Evolutionary conservation across 1,284 basidiomycete species (phyloP).

Genomic region (Fomitiporia mediterranea): DNA sequence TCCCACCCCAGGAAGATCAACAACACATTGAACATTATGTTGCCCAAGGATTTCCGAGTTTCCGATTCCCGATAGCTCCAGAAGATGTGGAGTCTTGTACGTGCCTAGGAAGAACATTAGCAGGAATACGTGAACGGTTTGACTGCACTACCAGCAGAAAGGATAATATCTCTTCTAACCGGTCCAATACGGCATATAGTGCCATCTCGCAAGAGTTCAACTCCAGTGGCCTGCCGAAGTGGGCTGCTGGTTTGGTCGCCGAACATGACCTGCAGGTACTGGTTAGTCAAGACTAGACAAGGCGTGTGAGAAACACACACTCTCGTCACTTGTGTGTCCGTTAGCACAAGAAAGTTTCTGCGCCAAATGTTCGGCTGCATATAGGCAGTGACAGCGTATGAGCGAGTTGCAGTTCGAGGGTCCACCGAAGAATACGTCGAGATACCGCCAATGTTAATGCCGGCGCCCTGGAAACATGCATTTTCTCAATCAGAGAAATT

Average conservation of each 20-base stretch:
- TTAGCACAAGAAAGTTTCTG: constrained; percentile 7
- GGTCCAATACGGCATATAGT: not conserved
- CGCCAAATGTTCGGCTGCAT: constrained; percentile 6
- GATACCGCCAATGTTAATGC: constrained; percentile 5
- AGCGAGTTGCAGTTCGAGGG: constrained; percentile 7
- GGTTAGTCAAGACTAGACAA: not conserved
- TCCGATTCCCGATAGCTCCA: constrained; percentile 20
- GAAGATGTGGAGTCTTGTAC: constrained; percentile 8
- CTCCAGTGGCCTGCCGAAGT: constrained; percentile 26
- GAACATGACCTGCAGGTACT: not conserved
- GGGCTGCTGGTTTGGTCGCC: not conserved
- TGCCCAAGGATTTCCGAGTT: constrained; percentile 10
- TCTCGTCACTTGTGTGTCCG: constrained; percentile 13
- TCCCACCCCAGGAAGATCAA: constrained; percentile 22
- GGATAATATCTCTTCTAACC: not conserved
- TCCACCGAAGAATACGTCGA: not conserved
- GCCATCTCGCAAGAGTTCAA: constrained; percentile 24
- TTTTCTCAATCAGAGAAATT: not conserved
- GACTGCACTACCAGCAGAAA: constrained; percentile 1
- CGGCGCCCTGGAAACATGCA: not conserved
- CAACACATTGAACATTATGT: constrained; percentile 12
- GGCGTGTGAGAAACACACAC: not conserved
- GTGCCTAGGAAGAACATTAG: not conserved
- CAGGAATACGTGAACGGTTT: no score
- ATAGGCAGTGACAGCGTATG: constrained; percentile 7